Conservation (phyloP, 139 green algal species). For the Volvox reticuliferus region DNA sequence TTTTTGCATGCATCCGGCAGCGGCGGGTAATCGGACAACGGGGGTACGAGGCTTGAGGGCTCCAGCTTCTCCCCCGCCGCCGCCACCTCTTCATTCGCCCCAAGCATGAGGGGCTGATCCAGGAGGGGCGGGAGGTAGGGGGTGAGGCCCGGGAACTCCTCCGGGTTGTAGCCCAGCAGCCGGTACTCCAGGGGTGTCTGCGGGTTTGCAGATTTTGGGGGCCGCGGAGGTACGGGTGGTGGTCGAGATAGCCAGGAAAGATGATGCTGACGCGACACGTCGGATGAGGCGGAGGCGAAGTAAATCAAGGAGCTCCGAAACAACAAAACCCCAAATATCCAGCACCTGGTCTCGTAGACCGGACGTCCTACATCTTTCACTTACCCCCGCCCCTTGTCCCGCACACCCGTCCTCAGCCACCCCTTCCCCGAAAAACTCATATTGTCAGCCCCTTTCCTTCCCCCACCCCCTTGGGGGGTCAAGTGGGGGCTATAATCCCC, state of each 20-base stretch:
- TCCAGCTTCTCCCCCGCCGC: background rate
- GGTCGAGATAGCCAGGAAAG: background rate
- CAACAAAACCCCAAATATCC: background rate
- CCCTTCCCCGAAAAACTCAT: background rate
- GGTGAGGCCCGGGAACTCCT: constrained; percentile 65
- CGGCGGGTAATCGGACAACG: constrained; percentile 28
- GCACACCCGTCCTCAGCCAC: no score
- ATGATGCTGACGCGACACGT: background rate
- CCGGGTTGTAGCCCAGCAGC: constrained; percentile 66
- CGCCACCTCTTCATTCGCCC: constrained; percentile 34
- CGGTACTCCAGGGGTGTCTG: constrained; percentile 72
- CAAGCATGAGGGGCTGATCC: constrained; percentile 68
- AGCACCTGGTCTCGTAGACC: background rate
- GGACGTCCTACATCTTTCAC: background rate
- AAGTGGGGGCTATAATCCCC: no score
- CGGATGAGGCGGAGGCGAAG: background rate
- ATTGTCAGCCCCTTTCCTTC: background rate
- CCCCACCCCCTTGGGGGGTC: no score
- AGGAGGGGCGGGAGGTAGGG: constrained; percentile 69
- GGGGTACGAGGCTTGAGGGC: constrained; percentile 35
- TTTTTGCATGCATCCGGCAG: constrained; percentile 54
- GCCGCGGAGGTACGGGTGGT: background rate
- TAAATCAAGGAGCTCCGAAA: background rate
- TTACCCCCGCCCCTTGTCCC: background rate
- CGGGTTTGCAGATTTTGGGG: background rate